These are phyloP conservation scores for Sporothrix pallida DNA, from an alignment of 2,329 filamentous ascomycete species.

Conservation along the genomic window DNA sequence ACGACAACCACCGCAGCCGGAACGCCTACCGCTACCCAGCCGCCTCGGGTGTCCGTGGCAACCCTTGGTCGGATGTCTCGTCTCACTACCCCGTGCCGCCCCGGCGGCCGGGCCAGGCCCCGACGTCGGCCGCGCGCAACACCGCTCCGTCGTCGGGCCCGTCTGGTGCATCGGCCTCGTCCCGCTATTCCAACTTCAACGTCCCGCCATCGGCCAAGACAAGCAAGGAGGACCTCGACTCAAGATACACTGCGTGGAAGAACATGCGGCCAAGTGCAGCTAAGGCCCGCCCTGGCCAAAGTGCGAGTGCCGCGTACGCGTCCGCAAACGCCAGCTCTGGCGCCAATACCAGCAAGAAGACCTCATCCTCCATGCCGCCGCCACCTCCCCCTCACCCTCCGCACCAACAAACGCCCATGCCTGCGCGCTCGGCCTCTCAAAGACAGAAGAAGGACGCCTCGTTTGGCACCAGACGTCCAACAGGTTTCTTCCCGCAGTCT, in stretches of 20 bases:
- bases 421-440: slow-evolving; percentile 57
- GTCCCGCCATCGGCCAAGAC: slow-evolving; percentile 36
- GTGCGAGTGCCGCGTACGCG: slow-evolving; percentile 38
- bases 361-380: slow-evolving; percentile 39
- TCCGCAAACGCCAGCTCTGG: slow-evolving; percentile 26
- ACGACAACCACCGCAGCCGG: slow-evolving; percentile 55
- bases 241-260: slow-evolving; percentile 47
- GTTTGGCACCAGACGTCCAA: slow-evolving; percentile 56
- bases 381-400: slow-evolving; percentile 46
- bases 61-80: slow-evolving; percentile 60
- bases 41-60: slow-evolving; percentile 63
- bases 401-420: slow-evolving; percentile 12
- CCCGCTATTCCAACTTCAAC: slow-evolving; percentile 40
- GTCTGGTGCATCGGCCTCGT: slow-evolving; percentile 30
- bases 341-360: slow-evolving; percentile 32
- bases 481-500: slow-evolving; percentile 58
- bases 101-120: slow-evolving; percentile 39
- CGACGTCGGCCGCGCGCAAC: slow-evolving; percentile 36
- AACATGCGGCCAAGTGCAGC: slow-evolving; percentile 42
- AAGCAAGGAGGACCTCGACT: slow-evolving; percentile 37
- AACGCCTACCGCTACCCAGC: slow-evolving; percentile 49
- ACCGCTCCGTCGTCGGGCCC: slow-evolving; percentile 38
- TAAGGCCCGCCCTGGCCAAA: slow-evolving; percentile 37
- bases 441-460: slow-evolving; percentile 60
- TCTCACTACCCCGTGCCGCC: slow-evolving; percentile 58